Base-by-base conservation (phyloP, 2,329 filamentous ascomycete genomes). In the Paracoccidioides lutzii region DNA sequence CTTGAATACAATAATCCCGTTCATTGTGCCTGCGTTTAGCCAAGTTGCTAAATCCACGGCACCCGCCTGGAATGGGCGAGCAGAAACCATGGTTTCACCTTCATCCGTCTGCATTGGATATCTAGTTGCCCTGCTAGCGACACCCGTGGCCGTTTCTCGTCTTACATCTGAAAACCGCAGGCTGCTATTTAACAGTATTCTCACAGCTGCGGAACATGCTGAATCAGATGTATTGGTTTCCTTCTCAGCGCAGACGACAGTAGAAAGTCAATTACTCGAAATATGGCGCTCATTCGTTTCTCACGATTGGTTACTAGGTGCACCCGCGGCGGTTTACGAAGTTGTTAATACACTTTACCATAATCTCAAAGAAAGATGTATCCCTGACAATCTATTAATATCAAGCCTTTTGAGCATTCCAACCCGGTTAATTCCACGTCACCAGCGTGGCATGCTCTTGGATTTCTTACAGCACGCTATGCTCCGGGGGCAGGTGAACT, bases 261-360 rank as follows among this genome's bases (percentile, higher is more conserved):
- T 28, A 46, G 52, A 38, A 55, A 44, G 37, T 42, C 57, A 59
- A 10, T 67, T 73, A 51, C 59, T 69, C 32, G 68, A 73, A 51
- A 63, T 69, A 15, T 73, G 71, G 71, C 61, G 64, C 35, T 65
- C 64, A 43, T 61, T 73, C 37, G 64, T 67, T 5, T 73, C 70
- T 28, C 66, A 71, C 49, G 70, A 72, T 45, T 73, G 72, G 55
- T 62, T 73, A 28, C 64, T 71, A 28, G 65, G 65, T 38, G 61
- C 64, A 6, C 65, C 69, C 28, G 59, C 57, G 10, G 62, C 72
- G 52, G 68, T 67, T 10, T 62, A 63, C 14, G 71, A 71, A 53
- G 33, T 73, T 14, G 62, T 66, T 9, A 57, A 61, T 40, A 65
- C 73, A 1, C 62, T 73, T 28, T 67, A 65, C 32, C 63, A 67